These are phyloP conservation scores for Bromus sterilis DNA, from an alignment of 176 grass and related monocot genomes.

Conservation along the genomic window DNA sequence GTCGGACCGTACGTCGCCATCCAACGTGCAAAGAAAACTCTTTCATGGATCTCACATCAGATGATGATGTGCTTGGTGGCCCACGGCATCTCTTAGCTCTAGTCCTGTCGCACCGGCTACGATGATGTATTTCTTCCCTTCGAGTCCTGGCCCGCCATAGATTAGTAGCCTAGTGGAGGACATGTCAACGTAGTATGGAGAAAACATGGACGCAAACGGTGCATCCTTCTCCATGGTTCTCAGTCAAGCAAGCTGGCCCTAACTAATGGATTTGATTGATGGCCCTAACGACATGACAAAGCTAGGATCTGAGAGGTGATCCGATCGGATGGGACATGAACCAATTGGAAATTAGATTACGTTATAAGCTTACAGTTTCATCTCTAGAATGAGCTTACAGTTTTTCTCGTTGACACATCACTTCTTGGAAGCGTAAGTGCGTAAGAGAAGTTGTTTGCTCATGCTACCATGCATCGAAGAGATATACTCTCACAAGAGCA, in stretches of 20 bases:
- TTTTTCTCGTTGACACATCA: too few relatives aligned
- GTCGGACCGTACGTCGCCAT: conserved; percentile 31
- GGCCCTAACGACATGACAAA: background rate
- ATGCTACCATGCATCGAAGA: too few relatives aligned
- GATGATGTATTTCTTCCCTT: background rate
- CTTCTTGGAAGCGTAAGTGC: too few relatives aligned
- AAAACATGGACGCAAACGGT: background rate
- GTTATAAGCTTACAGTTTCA: too few relatives aligned
- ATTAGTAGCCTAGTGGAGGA: background rate
- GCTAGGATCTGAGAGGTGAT: background rate
- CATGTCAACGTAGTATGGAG: background rate
- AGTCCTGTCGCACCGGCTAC: background rate
- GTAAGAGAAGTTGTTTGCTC: too few relatives aligned
- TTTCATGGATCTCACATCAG: conserved; percentile 10
- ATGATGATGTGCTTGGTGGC: background rate
- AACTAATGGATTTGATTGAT: background rate
- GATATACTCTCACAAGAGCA: too few relatives aligned
- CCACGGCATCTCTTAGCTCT: background rate
- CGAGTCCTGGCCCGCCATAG: too few relatives aligned
- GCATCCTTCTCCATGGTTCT: background rate
- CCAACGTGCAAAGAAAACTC: conserved; percentile 6
- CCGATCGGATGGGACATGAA: background rate
- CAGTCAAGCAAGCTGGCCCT: background rate
- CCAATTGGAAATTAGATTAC: too few relatives aligned
- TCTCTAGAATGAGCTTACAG: too few relatives aligned